Evolutionary conservation across 768 basidiomycete genomes (phyloP), one percentile per base, ranked within the genome.

Genomic region (Hericium coralloides): DNA sequence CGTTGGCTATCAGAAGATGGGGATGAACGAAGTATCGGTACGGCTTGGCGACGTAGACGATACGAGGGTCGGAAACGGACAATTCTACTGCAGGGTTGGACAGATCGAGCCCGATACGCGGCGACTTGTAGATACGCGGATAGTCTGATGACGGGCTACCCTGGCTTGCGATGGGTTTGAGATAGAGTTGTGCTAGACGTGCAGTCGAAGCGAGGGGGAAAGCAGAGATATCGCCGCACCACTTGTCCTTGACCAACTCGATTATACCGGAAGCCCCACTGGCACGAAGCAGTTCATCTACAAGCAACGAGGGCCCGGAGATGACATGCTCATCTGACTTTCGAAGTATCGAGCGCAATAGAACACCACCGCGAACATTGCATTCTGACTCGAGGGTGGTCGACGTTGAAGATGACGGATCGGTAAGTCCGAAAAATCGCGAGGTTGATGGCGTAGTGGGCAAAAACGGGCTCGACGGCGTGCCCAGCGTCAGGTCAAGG

Each of bases 251-350:
- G 10, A 89, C 84, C 18, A 92, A 76, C 37, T 82, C 75, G 0
- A 74, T 52, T 52, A 91, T 79, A 47, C 65, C 71, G 4, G 71
- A 38, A 0, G 77, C 76, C 7, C 73, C 71, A 59, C 79, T 81
- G 10, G 74, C 68, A 5, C 73, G 74, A 23, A 92, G 71, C 53
- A 92, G 66, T 62, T 86, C 80, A 65, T 92, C 88, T 14, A 91
- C 89, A 49, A 92, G 78, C 2, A 89, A 75, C 15, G 87, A 89
- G 2, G 89, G 89, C 0, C 89, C 89, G 0, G 84, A 87, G 49
- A 84, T 79, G 37, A 89, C 73, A 55, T 76, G 78, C 22, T 65
- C 63, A 53, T 78, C 75, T 5, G 73, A 67, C 1, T 73, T 63
- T 49, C 79, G 75, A 15, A 82, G 81, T 36, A 89, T 67, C 12